A percentile compares a stretch with the other conserved stretches of the same genome.
Evolutionary conservation across 495 filamentous ascomycete species (phyloP).

Genomic region (Pseudomonodictys pantanalensis): DNA sequence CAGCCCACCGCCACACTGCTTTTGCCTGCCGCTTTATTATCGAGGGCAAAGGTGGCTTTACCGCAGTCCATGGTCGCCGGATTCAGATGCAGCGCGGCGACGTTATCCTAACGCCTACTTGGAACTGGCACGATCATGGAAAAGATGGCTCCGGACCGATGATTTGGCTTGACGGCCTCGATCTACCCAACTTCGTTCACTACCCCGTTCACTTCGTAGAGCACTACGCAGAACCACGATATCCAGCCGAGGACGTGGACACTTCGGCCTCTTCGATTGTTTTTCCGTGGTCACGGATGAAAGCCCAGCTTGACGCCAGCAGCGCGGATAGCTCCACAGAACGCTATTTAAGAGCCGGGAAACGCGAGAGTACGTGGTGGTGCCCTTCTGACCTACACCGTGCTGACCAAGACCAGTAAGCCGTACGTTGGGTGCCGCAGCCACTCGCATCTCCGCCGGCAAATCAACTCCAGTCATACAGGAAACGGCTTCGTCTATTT

Average conservation of each 20-base stretch:
- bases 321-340: constrained; percentile 28
- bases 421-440: constrained; percentile 43
- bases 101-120: constrained; percentile 52
- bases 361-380: constrained; percentile 34
- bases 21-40: constrained; percentile 55
- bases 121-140: constrained; percentile 54
- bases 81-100: constrained; percentile 50
- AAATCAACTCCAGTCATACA: constrained; percentile 35
- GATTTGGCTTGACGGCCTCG: constrained; percentile 53
- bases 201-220: constrained; percentile 53
- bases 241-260: constrained; percentile 46
- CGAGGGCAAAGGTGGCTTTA: constrained; percentile 50
- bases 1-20: constrained; percentile 50
- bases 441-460: constrained; percentile 40
- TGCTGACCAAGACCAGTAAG: constrained; percentile 6
- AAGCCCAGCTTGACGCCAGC: constrained; percentile 35
- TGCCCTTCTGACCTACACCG: not conserved
- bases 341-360: constrained; percentile 40
- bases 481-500: constrained; percentile 46
- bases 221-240: constrained; percentile 44
- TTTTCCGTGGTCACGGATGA: constrained; percentile 46
- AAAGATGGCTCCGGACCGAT: constrained; percentile 51
- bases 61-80: constrained; percentile 48
- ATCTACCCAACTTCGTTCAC: constrained; percentile 46
- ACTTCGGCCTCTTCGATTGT: constrained; percentile 41